Evolutionary conservation across 2,329 filamentous ascomycete genomes (phyloP).

Genomic region (Fusarium nelsonii): DNA sequence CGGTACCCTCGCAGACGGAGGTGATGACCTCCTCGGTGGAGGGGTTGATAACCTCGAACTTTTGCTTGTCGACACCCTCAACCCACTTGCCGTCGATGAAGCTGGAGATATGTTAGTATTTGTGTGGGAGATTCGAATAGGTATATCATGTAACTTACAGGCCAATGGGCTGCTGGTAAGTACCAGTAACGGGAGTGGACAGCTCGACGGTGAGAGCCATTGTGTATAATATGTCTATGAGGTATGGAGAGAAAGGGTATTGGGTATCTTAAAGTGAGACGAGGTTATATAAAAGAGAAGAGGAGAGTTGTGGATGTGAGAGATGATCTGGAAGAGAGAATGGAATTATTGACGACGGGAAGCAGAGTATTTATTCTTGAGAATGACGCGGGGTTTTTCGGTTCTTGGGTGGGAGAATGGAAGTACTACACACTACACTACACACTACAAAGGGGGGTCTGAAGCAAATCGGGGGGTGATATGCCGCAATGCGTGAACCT

Average conservation of each 20-base stretch:
- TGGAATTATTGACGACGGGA: conserved; percentile 33
- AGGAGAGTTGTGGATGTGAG: conserved; percentile 20
- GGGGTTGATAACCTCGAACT: conserved; percentile 93
- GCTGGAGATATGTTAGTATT: conserved; percentile 57
- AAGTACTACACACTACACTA: background rate
- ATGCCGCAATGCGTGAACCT: conserved; percentile 11
- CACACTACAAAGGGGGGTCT: conserved; percentile 13
- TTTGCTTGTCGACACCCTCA: conserved; percentile 82
- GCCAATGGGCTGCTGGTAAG: conserved; percentile 70
- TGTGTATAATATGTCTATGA: conserved; percentile 36
- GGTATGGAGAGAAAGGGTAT: conserved; percentile 13
- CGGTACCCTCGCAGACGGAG: conserved; percentile 85
- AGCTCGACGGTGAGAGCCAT: conserved; percentile 67
- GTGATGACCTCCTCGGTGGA: conserved; percentile 85
- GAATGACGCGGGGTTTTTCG: conserved; percentile 43
- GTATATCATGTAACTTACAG: conserved; percentile 61
- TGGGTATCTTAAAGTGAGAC: conserved; percentile 44
- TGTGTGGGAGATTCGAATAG: background rate
- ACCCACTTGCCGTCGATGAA: conserved; percentile 97
- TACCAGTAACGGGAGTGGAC: conserved; percentile 74
- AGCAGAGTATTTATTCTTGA: conserved; percentile 47
- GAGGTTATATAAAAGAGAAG: conserved; percentile 31
- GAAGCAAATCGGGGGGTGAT: conserved; percentile 17
- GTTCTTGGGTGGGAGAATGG: conserved; percentile 28
- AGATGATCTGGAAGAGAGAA: conserved; percentile 45